A percentile compares a stretch with the other conserved stretches of the same genome.
phyloP scores from a whole-genome alignment of 2,329 filamentous ascomycete species.

The Beauveria sp. region DNA sequence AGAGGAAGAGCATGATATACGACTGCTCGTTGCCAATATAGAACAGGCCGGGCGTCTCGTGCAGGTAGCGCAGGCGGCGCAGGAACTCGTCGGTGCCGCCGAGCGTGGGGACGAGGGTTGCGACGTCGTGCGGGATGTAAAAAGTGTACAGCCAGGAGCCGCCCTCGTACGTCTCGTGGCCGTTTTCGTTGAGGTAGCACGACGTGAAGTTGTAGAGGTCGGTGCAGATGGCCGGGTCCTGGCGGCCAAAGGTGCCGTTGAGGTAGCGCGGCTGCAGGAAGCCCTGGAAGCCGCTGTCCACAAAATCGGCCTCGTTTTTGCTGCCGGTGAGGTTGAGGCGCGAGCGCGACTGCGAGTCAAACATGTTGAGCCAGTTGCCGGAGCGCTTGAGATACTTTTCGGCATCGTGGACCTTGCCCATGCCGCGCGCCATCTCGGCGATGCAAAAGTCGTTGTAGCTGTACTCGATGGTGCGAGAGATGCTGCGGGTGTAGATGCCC shows the following conservation, averaged over 20 bases:
- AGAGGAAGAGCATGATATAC: slow-evolving; percentile 44
- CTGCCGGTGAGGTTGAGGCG: slow-evolving; percentile 31
- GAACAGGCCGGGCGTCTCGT: slow-evolving; percentile 52
- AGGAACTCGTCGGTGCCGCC: slow-evolving; percentile 53
- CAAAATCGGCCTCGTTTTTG: slow-evolving; percentile 20
- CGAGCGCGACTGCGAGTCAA: slow-evolving; percentile 30
- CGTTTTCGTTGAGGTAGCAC: slow-evolving; percentile 20
- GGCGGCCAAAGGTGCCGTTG: slow-evolving; percentile 60
- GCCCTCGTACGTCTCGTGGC: slow-evolving; percentile 55
- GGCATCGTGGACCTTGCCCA: slow-evolving; percentile 46
- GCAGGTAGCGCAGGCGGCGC: slow-evolving; percentile 54
- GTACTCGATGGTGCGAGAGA: slow-evolving; percentile 72
- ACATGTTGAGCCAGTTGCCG: slow-evolving; percentile 64
- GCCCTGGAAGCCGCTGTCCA: slow-evolving; percentile 49
- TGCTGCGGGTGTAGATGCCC: slow-evolving; percentile 59
- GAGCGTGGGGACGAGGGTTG: slow-evolving; percentile 41
- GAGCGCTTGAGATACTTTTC: slow-evolving; percentile 54
- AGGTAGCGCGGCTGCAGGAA: slow-evolving; percentile 62
- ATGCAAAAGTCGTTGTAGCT: slow-evolving; percentile 74
- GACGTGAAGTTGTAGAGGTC: slow-evolving; percentile 39
- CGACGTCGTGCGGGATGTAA: slow-evolving; percentile 39
- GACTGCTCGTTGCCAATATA: slow-evolving; percentile 60
- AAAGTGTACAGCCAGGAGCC: slow-evolving; percentile 69
- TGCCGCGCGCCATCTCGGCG: slow-evolving; percentile 49
- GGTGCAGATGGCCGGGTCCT: slow-evolving; percentile 44